Evolutionary conservation across 805 yeast species (phyloP).

Genomic region (Candida suzukii): DNA sequence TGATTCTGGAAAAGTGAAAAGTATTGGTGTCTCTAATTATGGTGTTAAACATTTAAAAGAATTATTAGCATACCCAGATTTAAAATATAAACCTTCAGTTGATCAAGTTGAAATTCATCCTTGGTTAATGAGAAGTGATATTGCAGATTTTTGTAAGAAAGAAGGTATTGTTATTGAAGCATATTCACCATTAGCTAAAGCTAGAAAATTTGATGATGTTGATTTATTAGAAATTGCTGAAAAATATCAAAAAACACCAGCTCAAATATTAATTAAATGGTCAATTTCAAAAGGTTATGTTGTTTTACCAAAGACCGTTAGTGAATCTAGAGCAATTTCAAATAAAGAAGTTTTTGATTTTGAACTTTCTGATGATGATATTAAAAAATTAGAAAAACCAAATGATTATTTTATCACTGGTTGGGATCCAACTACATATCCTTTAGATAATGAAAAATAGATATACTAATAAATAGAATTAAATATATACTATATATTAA

Average conservation of each 20-base stretch:
- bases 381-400: background rate
- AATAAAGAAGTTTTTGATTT: constrained; percentile 37
- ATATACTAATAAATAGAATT: constrained; percentile 4
- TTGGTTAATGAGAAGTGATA: constrained; percentile 38
- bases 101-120: constrained; percentile 48
- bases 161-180: constrained; percentile 51
- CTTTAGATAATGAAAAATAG: constrained; percentile 12
- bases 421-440: constrained; percentile 19
- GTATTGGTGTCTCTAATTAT: constrained; percentile 61
- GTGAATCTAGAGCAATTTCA: constrained; percentile 28
- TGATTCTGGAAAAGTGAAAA: constrained; percentile 38
- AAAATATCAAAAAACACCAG: constrained; percentile 41
- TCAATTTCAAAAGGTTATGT: constrained; percentile 56
- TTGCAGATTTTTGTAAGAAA: constrained; percentile 35
- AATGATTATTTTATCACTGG: constrained; percentile 7
- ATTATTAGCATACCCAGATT: constrained; percentile 36
- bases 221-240: constrained; percentile 35
- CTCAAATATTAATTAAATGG: constrained; percentile 65
- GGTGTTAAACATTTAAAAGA: constrained; percentile 52
- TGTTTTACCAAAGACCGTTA: constrained; percentile 27
- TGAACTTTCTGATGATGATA: constrained; percentile 32
- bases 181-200: constrained; percentile 59
- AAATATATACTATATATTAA: background rate
- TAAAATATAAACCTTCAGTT: constrained; percentile 36
- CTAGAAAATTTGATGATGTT: constrained; percentile 37